Percentiles rank a stretch among this genome's conserved stretches.
These are phyloP conservation scores for Solanum commersonii DNA, from an alignment of 257 asterid genomes.

Conservation along the genomic window DNA sequence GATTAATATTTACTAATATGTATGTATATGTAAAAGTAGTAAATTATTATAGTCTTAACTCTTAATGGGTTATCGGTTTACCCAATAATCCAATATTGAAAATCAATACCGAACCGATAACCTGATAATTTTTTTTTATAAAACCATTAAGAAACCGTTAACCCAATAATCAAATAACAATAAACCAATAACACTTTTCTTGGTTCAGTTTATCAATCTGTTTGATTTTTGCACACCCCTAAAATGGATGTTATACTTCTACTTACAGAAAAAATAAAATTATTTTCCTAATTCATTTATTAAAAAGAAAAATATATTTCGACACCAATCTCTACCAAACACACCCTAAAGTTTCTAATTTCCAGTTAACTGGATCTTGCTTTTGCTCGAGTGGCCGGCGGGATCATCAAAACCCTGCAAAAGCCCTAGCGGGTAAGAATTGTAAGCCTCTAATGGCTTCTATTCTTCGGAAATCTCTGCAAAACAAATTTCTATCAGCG, in stretches of 20 bases:
- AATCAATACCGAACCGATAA: too few relatives aligned
- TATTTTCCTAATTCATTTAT: background rate
- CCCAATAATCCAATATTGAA: too few relatives aligned
- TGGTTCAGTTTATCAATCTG: too few relatives aligned
- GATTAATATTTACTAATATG: too few relatives aligned
- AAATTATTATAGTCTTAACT: too few relatives aligned
- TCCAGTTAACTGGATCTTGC: background rate
- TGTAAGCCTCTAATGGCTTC: slow-evolving; percentile 28
- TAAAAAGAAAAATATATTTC: background rate
- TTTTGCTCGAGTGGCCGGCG: background rate
- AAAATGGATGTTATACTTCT: background rate
- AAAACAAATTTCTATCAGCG: slow-evolving; percentile 35
- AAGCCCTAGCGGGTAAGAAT: slow-evolving; percentile 19
- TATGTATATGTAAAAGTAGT: too few relatives aligned
- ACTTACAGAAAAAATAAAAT: background rate
- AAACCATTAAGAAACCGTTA: too few relatives aligned
- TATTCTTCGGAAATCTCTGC: slow-evolving; percentile 29
- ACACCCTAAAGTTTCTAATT: background rate
- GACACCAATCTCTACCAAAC: background rate
- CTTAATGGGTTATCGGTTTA: too few relatives aligned
- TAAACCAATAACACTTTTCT: too few relatives aligned
- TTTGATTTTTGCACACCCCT: too few relatives aligned
- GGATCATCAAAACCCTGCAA: slow-evolving; percentile 15
- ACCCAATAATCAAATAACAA: too few relatives aligned
- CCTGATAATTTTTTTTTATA: too few relatives aligned